These are phyloP conservation scores for Pyracantha coccinea DNA, from an alignment of 331 rosid species.

Conservation along the genomic window DNA sequence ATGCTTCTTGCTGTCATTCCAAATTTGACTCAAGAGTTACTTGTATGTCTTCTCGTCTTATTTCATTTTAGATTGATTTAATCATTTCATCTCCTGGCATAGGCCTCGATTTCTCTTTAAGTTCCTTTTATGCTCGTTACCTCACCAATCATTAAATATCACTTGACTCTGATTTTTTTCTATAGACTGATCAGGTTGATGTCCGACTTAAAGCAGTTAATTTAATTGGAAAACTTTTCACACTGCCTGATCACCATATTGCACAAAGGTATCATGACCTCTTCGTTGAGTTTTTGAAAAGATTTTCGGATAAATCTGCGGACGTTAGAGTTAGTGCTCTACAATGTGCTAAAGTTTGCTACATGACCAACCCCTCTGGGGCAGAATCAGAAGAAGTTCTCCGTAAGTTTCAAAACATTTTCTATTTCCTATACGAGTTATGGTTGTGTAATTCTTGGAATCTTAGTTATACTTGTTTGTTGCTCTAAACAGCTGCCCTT, in stretches of 20 bases:
- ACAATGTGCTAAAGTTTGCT: slow-evolving; percentile 63
- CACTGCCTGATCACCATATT: slow-evolving; percentile 55
- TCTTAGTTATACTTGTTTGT: slow-evolving; percentile 1
- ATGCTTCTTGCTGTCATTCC: slow-evolving; percentile 79
- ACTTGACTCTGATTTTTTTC: slow-evolving; percentile 13
- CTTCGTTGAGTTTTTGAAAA: slow-evolving; percentile 70
- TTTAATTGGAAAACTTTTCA: slow-evolving; percentile 77
- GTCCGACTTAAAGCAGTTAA: slow-evolving; percentile 85
- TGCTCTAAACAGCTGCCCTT: slow-evolving; percentile 54
- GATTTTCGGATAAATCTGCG: slow-evolving; percentile 81
- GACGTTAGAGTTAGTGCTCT: slow-evolving; percentile 85
- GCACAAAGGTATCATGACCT: slow-evolving; percentile 55
- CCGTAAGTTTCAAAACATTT: slow-evolving; percentile 40
- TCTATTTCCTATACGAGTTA: slow-evolving; percentile 1
- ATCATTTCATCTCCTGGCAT: neutral
- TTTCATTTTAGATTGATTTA: neutral
- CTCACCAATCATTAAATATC: neutral
- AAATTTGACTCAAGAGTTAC: slow-evolving; percentile 58
- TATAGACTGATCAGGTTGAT: slow-evolving; percentile 93
- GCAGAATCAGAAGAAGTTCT: slow-evolving; percentile 59
- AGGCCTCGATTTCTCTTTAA: slow-evolving; percentile 6
- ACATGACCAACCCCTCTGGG: slow-evolving; percentile 44
- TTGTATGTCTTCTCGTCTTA: slow-evolving; percentile 35
- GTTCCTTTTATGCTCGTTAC: neutral
- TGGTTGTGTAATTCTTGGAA: slow-evolving; percentile 10